A percentile compares a stretch with the other conserved stretches of the same genome.
Conservation (phyloP, 2,329 filamentous ascomycete species). For the Stachybotrys chartarum region DNA sequence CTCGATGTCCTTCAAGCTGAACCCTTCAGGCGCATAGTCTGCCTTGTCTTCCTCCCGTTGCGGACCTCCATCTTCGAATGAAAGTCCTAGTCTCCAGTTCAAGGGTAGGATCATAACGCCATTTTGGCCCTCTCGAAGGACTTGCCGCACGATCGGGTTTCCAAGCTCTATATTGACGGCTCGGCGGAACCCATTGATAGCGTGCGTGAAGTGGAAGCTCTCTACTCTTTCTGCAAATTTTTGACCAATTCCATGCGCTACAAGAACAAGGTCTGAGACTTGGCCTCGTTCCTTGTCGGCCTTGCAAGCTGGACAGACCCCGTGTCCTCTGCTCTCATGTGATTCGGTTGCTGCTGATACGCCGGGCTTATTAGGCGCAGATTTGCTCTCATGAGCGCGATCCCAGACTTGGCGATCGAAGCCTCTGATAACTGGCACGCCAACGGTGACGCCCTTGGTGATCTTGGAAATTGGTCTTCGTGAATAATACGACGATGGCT, state of each 20-base stretch:
- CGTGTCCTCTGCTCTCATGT: slow-evolving; percentile 17
- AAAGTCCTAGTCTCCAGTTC: slow-evolving; percentile 87
- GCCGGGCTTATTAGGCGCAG: slow-evolving; percentile 19
- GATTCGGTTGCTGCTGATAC: slow-evolving; percentile 19
- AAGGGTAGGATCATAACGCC: slow-evolving; percentile 90
- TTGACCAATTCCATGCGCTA: slow-evolving; percentile 93
- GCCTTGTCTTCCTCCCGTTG: slow-evolving; percentile 46
- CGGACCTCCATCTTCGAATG: slow-evolving; percentile 72
- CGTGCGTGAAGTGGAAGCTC: slow-evolving; percentile 95
- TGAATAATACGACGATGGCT: slow-evolving; percentile 79
- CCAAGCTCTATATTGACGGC: slow-evolving; percentile 79
- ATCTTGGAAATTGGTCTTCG: slow-evolving; percentile 78
- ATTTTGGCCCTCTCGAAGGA: slow-evolving; percentile 70
- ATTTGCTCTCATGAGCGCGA: slow-evolving; percentile 51
- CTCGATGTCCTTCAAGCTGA: slow-evolving; percentile 78
- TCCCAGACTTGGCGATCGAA: slow-evolving; percentile 77
- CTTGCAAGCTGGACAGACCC: slow-evolving; percentile 50
- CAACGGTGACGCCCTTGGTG: slow-evolving; percentile 73
- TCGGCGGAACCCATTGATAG: slow-evolving; percentile 83
- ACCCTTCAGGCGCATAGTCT: slow-evolving; percentile 51
- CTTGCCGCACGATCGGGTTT: slow-evolving; percentile 63
- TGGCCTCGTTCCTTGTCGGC: slow-evolving; percentile 57
- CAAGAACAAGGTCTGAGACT: slow-evolving; percentile 81
- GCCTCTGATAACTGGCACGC: slow-evolving; percentile 80
- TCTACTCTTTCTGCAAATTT: slow-evolving; percentile 93